Evolutionary conservation across 768 basidiomycete genomes (phyloP), one percentile per base, ranked within the genome.

Genomic region (Amanita muscaria): DNA sequence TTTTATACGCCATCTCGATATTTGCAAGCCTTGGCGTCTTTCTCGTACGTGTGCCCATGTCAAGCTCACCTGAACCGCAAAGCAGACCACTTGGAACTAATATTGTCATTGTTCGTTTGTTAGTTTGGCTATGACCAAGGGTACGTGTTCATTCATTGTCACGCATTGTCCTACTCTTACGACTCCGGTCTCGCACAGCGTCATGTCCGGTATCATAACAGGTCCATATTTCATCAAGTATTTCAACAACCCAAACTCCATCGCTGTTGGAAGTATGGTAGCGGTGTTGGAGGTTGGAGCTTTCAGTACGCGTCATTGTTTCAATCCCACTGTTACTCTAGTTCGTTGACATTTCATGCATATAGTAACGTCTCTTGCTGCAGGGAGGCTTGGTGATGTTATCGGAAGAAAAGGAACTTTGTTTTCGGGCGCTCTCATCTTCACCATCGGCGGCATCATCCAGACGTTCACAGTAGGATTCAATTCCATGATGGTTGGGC

Each of bases 281-380:
- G 83, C 89, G n/a, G 83, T 90, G 1, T 65, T 91, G 18, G 88
- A 92, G 59, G 74, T 92, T 31, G 89, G 90, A 31, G 90, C 89
- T 34, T 80, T 92, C 57, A 70, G 88, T 85, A 55, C 24, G 76
- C 57, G 31, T 33, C 11, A 16, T 5, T 29, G 23, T 19, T 31
- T 31, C n/a, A n/a, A n/a, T n/a, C n/a, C n/a, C n/a, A n/a, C n/a
- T n/a, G n/a, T 21, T 5, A 10, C 32, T n/a, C 4, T 11, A 9
- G 0, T 15, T 27, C 23, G 15, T 38, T 38, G 14, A 34, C 31
- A 12, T 22, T 39, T 15, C 32, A 10, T 24, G 32, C 15, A 14
- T 30, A 44, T 55, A 85, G 83, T 80, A 46, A 90, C 88, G 0
- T 88, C 88, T 14, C 59, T 91, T 30, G 75, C 81, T 15, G 85